Percentiles rank a stretch among this genome's conserved stretches.
Conservation (phyloP, 2,329 filamentous ascomycete species). For the Orbilia blumenaviensis region DNA sequence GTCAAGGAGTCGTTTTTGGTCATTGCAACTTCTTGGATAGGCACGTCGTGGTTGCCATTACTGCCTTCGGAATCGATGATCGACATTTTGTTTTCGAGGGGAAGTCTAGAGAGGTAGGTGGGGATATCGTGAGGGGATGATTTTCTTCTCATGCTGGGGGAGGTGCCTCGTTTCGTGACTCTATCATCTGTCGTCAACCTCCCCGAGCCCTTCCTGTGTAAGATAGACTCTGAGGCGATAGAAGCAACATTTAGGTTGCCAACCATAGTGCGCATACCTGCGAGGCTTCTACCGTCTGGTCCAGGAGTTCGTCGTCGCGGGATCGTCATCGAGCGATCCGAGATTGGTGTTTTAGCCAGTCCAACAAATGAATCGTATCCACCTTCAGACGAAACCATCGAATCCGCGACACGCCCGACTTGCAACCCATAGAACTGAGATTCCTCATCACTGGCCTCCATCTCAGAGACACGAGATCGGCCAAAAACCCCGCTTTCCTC, state of each 20-base stretch:
- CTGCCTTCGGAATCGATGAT: slow-evolving; percentile 48
- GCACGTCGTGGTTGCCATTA: slow-evolving; percentile 29
- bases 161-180: slow-evolving; percentile 39
- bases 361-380: slow-evolving; percentile 48
- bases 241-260: slow-evolving; percentile 56
- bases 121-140: slow-evolving; percentile 42
- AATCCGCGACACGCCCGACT: slow-evolving; percentile 30
- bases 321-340: slow-evolving; percentile 46
- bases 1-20: slow-evolving; percentile 42
- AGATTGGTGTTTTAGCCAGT: slow-evolving; percentile 37
- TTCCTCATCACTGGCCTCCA: slow-evolving; percentile 40
- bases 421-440: slow-evolving; percentile 35
- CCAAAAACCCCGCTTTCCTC: slow-evolving; percentile 50
- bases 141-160: slow-evolving; percentile 41
- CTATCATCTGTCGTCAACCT: slow-evolving; percentile 43
- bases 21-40: slow-evolving; percentile 15
- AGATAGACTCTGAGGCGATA: slow-evolving; percentile 36
- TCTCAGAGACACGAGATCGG: slow-evolving; percentile 51
- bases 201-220: slow-evolving; percentile 47
- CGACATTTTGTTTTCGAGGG: slow-evolving; percentile 44
- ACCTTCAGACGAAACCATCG: slow-evolving; percentile 40
- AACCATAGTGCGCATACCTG: slow-evolving; percentile 55
- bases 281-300: slow-evolving; percentile 46
- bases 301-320: slow-evolving; percentile 42
- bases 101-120: slow-evolving; percentile 26